phyloP scores from a whole-genome alignment of 805 yeast species.

The Saccharomyces jurei region DNA sequence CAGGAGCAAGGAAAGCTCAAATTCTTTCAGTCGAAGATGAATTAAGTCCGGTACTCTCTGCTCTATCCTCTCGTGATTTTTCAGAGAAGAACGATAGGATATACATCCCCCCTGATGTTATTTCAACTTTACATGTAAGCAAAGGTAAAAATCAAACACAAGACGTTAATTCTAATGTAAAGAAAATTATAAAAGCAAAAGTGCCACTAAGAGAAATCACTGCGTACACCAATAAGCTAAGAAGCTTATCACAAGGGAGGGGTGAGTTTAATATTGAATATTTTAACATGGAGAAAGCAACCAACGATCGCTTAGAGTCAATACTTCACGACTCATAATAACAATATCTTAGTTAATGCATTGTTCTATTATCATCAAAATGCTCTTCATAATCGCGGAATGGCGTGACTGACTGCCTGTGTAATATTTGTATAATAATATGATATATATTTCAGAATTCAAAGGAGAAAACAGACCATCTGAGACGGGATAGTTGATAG shows the following conservation, averaged over 20 bases:
- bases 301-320: constrained; percentile 40
- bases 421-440: not conserved
- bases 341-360: not conserved
- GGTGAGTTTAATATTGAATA: constrained; percentile 77
- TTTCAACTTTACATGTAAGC: not conserved
- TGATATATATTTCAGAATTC: not conserved
- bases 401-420: not conserved
- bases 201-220: constrained; percentile 87
- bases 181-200: constrained; percentile 51
- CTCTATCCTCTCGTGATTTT: not conserved
- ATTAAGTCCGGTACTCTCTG: not conserved
- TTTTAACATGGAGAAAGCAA: constrained; percentile 61
- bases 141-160: not conserved
- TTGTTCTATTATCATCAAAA: not conserved
- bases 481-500: too few relatives aligned
- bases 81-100: not conserved
- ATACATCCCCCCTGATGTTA: not conserved
- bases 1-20: constrained; percentile 67
- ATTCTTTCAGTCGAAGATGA: constrained; percentile 70
- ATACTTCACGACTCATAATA: constrained; percentile 15
- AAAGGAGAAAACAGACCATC: too few relatives aligned
- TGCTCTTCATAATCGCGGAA: too few relatives aligned
- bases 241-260: constrained; percentile 85
- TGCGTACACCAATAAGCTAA: constrained; percentile 68
- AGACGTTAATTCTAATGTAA: constrained; percentile 1